Base-by-base conservation (phyloP, 2,329 filamentous ascomycete genomes). In the Diaporthe sp. region DNA sequence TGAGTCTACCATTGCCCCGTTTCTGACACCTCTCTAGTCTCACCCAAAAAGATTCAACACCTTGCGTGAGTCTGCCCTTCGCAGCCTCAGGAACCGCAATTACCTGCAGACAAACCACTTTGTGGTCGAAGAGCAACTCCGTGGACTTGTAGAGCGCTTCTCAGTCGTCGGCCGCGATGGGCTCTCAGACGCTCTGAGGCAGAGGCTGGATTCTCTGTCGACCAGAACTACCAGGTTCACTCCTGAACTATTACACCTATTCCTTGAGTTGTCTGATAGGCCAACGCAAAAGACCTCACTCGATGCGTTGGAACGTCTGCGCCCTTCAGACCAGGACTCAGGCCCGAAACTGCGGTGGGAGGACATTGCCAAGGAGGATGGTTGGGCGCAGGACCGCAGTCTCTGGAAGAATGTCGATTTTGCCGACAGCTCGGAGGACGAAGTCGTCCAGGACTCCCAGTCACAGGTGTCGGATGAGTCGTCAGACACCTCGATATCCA, bases 71-170 rank as follows among this genome's bases (percentile, higher is more conserved):
- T 85, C 84, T 34, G 85, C 87, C 49, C 79, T 92, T 42, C 88
- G 87, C 42, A 86, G 81, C 63, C 82, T 93, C 49, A 89, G 88
- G 68, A 84, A 88, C 44, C 87, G 92, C 78, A 89, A 84, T 63
- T 91, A 90, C 81, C 86, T 90, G 47, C 90, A 93, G 51, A 94
- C 93, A 1, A 94, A 96, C 80, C 93, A 94, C 78, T 96, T 96
- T 81, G 92, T 94, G 60, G 90, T 96, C 28, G 86, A 89, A 53
- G 88, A 89, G 51, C 89, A 88, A 49, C 87, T 96, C 2, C 87
- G 91, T 67, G 94, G 94, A 1, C 87, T 98, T 3, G 93, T 96
- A 79, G 97, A 98, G 85, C 95, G 96, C 79, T 97, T 98, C 80
- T 90, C 92, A 44, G 89, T 98, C 72, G 89, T 95, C 65, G 93